Conservation (phyloP, 495 filamentous ascomycete genomes). For the Aspergillus nidulans region DNA sequence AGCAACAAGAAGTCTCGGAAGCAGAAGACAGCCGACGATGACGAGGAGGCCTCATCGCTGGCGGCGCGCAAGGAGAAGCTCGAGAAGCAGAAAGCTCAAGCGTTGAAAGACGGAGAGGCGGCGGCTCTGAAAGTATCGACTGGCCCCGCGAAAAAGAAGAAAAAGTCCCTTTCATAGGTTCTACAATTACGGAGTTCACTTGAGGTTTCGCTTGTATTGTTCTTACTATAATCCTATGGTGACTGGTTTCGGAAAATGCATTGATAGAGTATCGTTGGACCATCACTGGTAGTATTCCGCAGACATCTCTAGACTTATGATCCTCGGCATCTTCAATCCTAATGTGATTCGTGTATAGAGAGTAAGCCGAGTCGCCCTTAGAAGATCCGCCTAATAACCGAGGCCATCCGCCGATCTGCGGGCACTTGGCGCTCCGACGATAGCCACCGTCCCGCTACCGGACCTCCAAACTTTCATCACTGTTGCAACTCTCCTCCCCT, state of each 20-base stretch:
- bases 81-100: constrained; percentile 49
- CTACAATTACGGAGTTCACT: constrained; percentile 15
- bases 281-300: too few species aligned
- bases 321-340: neutral
- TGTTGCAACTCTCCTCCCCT: neutral
- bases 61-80: constrained; percentile 58
- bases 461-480: constrained; percentile 21
- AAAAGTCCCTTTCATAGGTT: constrained; percentile 40
- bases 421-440: constrained; percentile 22
- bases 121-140: constrained; percentile 16
- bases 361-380: too few species aligned
- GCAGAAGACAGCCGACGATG: constrained; percentile 39
- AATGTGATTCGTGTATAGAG: neutral
- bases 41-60: constrained; percentile 45
- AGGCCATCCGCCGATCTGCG: constrained; percentile 39
- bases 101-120: constrained; percentile 36
- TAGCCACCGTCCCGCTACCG: constrained; percentile 27
- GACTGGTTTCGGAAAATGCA: neutral
- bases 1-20: constrained; percentile 53
- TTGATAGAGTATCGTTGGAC: neutral
- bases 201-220: constrained; percentile 23
- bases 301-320: neutral
- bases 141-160: constrained; percentile 38
- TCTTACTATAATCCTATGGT: neutral
- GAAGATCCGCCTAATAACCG: constrained; percentile 38